These are phyloP conservation scores for Metschnikowia lochheadii DNA, from an alignment of 805 yeast genomes.

Conservation along the genomic window DNA sequence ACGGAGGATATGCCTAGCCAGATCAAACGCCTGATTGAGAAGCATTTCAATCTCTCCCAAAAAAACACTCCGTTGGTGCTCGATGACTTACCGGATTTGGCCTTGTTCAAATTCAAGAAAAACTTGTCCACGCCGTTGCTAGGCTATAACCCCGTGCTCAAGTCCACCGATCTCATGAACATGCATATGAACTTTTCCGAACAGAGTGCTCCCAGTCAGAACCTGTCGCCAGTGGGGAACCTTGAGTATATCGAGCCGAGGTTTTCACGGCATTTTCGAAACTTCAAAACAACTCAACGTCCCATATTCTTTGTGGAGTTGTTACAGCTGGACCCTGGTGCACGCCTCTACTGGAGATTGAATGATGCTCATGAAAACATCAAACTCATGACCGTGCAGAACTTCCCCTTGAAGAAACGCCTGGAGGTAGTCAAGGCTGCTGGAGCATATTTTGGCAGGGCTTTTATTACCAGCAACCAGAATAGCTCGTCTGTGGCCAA, in stretches of 20 bases:
- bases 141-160: conserved; percentile 15
- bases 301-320: conserved; percentile 14
- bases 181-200: conserved; percentile 14
- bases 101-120: neutral
- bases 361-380: conserved; percentile 8
- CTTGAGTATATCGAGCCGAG: conserved; percentile 7
- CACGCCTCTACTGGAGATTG: conserved; percentile 15
- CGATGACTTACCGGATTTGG: neutral
- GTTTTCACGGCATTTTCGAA: conserved; percentile 1
- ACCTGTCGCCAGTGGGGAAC: conserved; percentile 1
- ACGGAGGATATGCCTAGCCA: neutral
- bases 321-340: conserved; percentile 21
- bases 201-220: neutral
- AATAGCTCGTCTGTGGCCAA: conserved; percentile 6
- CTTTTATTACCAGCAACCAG: conserved; percentile 7
- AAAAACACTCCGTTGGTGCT: neutral
- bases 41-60: neutral
- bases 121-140: conserved; percentile 3
- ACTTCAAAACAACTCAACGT: conserved; percentile 9
- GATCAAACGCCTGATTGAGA: conserved; percentile 1
- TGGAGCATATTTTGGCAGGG: conserved; percentile 8
- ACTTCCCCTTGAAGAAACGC: conserved; percentile 1
- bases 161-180: conserved; percentile 12
- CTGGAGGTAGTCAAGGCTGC: conserved; percentile 10
- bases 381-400: conserved; percentile 12